These are phyloP conservation scores for Aspergillus nidulans DNA, from an alignment of 495 filamentous ascomycete genomes.

Conservation along the genomic window DNA sequence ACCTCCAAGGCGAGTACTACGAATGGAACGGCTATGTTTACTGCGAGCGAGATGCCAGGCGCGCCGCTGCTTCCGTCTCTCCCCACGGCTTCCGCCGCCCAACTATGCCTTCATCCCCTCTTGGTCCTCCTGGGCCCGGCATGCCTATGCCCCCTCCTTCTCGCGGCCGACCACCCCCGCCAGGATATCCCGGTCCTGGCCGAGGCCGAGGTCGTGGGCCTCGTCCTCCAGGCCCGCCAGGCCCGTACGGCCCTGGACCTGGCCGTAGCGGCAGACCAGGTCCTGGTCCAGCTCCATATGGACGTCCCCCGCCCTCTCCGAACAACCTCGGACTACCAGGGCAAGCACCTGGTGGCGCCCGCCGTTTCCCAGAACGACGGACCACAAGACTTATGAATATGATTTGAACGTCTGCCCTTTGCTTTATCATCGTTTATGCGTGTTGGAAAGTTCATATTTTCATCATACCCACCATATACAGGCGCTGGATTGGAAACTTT, in stretches of 20 bases:
- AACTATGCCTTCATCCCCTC: conserved; percentile 28
- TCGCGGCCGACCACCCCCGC: conserved; percentile 20
- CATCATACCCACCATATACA: background rate
- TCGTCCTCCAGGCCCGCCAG: conserved; percentile 16
- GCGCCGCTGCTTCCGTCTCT: conserved; percentile 45
- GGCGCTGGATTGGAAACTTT: background rate
- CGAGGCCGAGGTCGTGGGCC: conserved; percentile 20
- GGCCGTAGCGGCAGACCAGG: conserved; percentile 12
- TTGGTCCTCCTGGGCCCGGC: conserved; percentile 13
- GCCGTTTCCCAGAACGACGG: conserved; percentile 64
- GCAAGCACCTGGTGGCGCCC: conserved; percentile 23
- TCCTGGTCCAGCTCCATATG: conserved; percentile 16
- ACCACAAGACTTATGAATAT: conserved; percentile 78
- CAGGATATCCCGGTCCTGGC: conserved; percentile 17
- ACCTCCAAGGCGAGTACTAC: conserved; percentile 66
- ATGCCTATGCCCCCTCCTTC: background rate
- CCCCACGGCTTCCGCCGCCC: conserved; percentile 30
- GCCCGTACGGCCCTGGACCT: conserved; percentile 1
- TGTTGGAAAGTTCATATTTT: background rate
- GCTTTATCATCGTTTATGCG: background rate
- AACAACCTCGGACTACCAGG: background rate
- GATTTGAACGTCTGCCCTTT: conserved; percentile 52
- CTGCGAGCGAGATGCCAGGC: conserved; percentile 82
- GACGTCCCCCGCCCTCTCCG: conserved; percentile 18
- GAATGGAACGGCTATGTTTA: conserved; percentile 63